Conservation (phyloP, 2,329 filamentous ascomycete genomes). For the Xylaria digitata region DNA sequence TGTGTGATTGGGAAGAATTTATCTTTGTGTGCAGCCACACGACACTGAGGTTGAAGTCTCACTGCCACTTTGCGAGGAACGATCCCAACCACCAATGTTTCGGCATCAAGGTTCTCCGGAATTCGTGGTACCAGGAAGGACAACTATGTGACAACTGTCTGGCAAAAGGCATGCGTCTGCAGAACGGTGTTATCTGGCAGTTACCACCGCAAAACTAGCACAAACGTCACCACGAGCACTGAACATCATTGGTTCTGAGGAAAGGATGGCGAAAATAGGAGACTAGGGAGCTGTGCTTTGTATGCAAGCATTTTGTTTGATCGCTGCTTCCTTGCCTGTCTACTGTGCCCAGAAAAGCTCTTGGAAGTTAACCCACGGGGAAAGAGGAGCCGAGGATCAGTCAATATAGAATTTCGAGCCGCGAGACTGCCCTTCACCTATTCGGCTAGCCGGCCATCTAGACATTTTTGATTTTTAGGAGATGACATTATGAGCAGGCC, state of each 20-base stretch:
- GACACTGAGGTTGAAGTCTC: slow-evolving; percentile 68
- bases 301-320: neutral
- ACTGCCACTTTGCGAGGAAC: slow-evolving; percentile 81
- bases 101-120: slow-evolving; percentile 72
- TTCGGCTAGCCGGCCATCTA: neutral
- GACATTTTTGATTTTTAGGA: neutral
- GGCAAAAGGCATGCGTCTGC: slow-evolving; percentile 38
- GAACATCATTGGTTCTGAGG: neutral
- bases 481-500: neutral
- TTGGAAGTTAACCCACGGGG: neutral
- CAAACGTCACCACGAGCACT: slow-evolving; percentile 15
- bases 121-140: slow-evolving; percentile 66
- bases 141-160: slow-evolving; percentile 64
- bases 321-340: slow-evolving; percentile 6
- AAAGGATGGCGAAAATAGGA: neutral
- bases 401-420: neutral
- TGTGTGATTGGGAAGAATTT: slow-evolving; percentile 80
- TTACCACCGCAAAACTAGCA: slow-evolving; percentile 25
- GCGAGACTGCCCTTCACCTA: neutral
- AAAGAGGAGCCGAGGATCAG: neutral
- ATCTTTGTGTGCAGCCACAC: slow-evolving; percentile 74
- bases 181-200: slow-evolving; percentile 44
- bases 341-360: neutral
- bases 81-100: slow-evolving; percentile 76
- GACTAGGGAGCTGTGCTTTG: neutral